Evolutionary conservation across 805 yeast species (phyloP).

Genomic region (Ogataea pignaliae): DNA sequence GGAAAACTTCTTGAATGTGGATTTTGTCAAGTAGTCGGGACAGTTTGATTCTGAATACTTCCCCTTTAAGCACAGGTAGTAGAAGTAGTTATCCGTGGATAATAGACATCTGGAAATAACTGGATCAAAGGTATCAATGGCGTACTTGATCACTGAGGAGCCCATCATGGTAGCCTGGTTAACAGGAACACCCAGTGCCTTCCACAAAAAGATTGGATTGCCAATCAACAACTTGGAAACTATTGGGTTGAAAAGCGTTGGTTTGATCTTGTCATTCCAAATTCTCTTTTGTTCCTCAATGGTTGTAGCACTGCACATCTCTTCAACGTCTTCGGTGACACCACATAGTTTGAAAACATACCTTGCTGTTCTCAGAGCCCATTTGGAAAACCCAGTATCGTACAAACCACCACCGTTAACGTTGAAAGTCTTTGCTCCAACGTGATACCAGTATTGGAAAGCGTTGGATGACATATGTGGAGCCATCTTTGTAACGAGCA

Average conservation of each 20-base stretch:
- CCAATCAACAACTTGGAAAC: constrained; percentile 66
- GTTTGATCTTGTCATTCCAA: constrained; percentile 62
- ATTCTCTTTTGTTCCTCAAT: constrained; percentile 58
- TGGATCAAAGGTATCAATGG: constrained; percentile 77
- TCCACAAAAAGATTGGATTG: constrained; percentile 85
- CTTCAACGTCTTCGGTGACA: constrained; percentile 43
- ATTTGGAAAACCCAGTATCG: constrained; percentile 80
- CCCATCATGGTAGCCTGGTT: constrained; percentile 83
- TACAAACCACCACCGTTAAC: constrained; percentile 58
- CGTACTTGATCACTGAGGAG: constrained; percentile 62
- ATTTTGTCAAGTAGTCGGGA: constrained; percentile 66
- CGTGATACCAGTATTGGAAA: constrained; percentile 72
- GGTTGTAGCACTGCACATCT: constrained; percentile 52
- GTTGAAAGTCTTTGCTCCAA: constrained; percentile 55
- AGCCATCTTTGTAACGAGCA: constrained; percentile 53
- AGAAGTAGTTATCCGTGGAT: constrained; percentile 72
- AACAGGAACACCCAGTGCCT: constrained; percentile 84
- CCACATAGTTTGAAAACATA: constrained; percentile 57
- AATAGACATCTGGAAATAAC: constrained; percentile 58
- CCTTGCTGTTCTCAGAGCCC: constrained; percentile 73
- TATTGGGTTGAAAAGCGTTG: constrained; percentile 65
- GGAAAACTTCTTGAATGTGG: constrained; percentile 50
- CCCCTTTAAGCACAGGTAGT: constrained; percentile 64
- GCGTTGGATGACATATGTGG: constrained; percentile 77
- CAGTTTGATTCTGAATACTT: constrained; percentile 58